Evolutionary conservation across 768 basidiomycete genomes (phyloP).

Genomic region (Macrolepiota dolichaula): DNA sequence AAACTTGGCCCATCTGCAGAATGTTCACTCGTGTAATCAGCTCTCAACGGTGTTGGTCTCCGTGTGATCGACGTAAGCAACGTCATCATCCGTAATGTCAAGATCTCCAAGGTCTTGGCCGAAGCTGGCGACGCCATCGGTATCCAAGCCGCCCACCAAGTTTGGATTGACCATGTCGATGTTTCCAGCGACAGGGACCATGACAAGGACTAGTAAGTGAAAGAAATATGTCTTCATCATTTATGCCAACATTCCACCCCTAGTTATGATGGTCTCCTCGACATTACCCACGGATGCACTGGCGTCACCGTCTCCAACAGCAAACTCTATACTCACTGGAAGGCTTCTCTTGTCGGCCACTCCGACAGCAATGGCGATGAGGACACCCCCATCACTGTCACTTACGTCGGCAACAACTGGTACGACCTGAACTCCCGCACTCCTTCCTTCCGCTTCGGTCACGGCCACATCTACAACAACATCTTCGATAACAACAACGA

Average conservation of each 20-base stretch:
- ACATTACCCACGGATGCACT: conserved; percentile 42
- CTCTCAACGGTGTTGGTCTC: conserved; percentile 42
- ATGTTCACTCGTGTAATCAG: conserved; percentile 18
- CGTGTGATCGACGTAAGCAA: conserved; percentile 39
- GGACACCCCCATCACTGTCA: conserved; percentile 38
- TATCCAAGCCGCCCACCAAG: conserved; percentile 33
- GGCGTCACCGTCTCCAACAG: conserved; percentile 38
- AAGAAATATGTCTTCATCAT: no score
- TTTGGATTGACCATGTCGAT: conserved; percentile 46
- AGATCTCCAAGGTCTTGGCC: conserved; percentile 46
- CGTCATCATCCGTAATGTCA: conserved; percentile 48
- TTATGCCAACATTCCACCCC: neutral
- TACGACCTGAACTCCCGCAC: conserved; percentile 40
- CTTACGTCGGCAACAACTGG: conserved; percentile 40
- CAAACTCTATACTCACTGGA: conserved; percentile 44
- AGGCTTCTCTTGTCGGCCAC: conserved; percentile 40
- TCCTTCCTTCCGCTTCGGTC: conserved; percentile 43
- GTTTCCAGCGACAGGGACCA: conserved; percentile 42
- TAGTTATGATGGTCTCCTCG: conserved; percentile 43
- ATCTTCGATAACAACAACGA: conserved; percentile 39
- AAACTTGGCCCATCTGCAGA: neutral
- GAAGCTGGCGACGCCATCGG: conserved; percentile 42
- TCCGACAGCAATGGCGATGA: conserved; percentile 34
- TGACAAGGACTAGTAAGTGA: conserved; percentile 36
- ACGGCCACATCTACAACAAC: conserved; percentile 45